Base-by-base conservation (phyloP, 2,329 filamentous ascomycete species). In the Corinectria fuckeliana region DNA sequence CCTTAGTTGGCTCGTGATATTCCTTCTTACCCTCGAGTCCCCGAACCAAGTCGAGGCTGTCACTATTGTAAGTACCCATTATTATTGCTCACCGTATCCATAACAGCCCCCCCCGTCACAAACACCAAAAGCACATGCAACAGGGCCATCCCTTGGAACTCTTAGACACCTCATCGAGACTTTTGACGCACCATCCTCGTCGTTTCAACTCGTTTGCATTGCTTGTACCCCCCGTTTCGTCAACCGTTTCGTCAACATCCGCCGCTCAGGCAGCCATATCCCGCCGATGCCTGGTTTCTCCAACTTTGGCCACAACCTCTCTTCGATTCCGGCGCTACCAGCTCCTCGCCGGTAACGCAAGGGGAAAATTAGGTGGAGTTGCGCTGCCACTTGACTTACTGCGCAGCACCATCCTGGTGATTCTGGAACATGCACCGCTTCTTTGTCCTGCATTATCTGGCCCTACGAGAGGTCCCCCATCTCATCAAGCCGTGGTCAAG, bases 121-220 rank as follows among this genome's bases (percentile, higher is more conserved):
- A 47, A 34, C 36, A 25, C 45, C 36, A 39, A 21, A 23, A 34
- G 18, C 18, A 30, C 32, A 13, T 20, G 18, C 49, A 30, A n/a
- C 50, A 67, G 64, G 68, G 67, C 53, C 55, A 42, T 58, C 59
- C 65, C 65, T 60, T 65, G 64, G 20, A 54, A 20, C 39, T n/a
- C 45, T n/a, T 50, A 48, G 56, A 55, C 64, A 61, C 52, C 51
- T 65, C 59, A 64, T 66, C 51, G 56, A 69, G 65, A n/a, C n/a
- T 65, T 65, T 68, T 60, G 67, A 61, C 39, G 39, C 47, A 20
- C 38, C 50, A 63, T 61, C 56, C 62, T 56, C 56, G 60, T 53
- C 48, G 34, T 34, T 26, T 50, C n/a, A 48, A 44, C 51, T 53
- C 48, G 34, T 34, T 26, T 50, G 18, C 51, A 44, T 55, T 56